phyloP scores from a whole-genome alignment of 2,329 filamentous ascomycete genomes.

The Fonsecaea multimorphosa region DNA sequence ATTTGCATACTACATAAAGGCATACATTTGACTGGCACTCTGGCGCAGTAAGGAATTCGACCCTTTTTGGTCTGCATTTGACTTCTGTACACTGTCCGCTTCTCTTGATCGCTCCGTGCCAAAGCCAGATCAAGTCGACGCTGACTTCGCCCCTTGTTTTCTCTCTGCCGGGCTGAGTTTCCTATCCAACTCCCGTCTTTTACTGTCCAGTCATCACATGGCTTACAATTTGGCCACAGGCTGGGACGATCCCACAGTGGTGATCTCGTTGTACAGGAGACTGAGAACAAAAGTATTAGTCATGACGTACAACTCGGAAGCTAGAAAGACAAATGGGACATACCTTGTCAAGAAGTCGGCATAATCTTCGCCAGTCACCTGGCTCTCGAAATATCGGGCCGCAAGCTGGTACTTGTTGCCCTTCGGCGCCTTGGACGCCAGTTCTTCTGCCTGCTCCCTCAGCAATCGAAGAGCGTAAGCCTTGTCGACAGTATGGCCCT shows the following conservation, averaged over 20 bases:
- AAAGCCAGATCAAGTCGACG: not conserved
- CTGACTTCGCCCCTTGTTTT: not conserved
- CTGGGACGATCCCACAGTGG: slow-evolving; percentile 66
- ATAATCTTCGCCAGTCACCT: slow-evolving; percentile 97
- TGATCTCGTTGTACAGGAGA: slow-evolving; percentile 87
- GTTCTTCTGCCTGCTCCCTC: slow-evolving; percentile 79
- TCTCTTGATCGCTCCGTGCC: not conserved
- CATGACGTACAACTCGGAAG: slow-evolving; percentile 34
- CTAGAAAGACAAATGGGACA: slow-evolving; percentile 47
- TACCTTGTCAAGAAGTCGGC: slow-evolving; percentile 91
- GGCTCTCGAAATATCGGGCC: slow-evolving; percentile 87
- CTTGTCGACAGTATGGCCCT: slow-evolving; percentile 94
- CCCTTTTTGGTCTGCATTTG: not conserved
- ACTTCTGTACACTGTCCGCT: not conserved
- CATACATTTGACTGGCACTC: not conserved
- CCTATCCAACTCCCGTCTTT: not conserved
- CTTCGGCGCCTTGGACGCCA: slow-evolving; percentile 75
- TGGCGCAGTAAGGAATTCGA: not conserved
- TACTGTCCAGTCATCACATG: not conserved
- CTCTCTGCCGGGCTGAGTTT: not conserved
- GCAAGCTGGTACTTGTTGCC: slow-evolving; percentile 92
- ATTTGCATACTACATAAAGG: slow-evolving; percentile 28
- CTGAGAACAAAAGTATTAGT: slow-evolving; percentile 52
- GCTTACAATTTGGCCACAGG: slow-evolving; percentile 64
- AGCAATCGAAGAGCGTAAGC: slow-evolving; percentile 84